phyloP scores from a whole-genome alignment of 768 basidiomycete genomes.

The Tricholoma sp. region DNA sequence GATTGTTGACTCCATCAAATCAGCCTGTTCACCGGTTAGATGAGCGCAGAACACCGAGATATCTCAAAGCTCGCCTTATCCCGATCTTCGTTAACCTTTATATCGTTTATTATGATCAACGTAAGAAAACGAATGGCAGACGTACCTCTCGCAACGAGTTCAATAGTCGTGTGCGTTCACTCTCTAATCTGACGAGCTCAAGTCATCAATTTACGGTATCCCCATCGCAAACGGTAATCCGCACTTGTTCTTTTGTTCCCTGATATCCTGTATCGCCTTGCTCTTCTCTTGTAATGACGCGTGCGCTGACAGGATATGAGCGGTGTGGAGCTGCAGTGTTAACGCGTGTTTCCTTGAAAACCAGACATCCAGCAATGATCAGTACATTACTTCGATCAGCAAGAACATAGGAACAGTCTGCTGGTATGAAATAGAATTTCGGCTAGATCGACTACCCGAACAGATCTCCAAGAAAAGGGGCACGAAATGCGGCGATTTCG shows the following conservation, averaged over 20 bases:
- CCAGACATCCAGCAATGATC: conserved; percentile 1
- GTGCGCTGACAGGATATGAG: conserved; percentile 82
- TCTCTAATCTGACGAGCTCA: conserved; percentile 51
- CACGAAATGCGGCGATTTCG: neutral
- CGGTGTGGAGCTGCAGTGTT: conserved; percentile 80
- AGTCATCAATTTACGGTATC: neutral
- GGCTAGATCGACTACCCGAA: neutral
- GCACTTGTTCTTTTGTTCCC: conserved; percentile 82
- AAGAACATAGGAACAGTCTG: neutral
- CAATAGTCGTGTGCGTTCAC: conserved; percentile 65
- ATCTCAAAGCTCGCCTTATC: conserved; percentile 46
- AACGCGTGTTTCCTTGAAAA: conserved; percentile 69
- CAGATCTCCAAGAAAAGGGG: neutral
- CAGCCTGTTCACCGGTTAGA: conserved; percentile 40
- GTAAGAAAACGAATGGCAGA: neutral
- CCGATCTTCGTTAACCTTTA: conserved; percentile 74
- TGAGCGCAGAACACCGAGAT: conserved; percentile 4
- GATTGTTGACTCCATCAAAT: conserved; percentile 62
- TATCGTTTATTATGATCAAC: neutral
- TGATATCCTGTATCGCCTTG: conserved; percentile 74
- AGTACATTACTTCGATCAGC: neutral
- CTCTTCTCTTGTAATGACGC: conserved; percentile 73
- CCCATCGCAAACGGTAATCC: conserved; percentile 17
- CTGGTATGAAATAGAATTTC: neutral
- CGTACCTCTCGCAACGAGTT: conserved; percentile 65